phyloP scores from a whole-genome alignment of 352 stramenopile genomes.

The Globisporangium paddicum region DNA sequence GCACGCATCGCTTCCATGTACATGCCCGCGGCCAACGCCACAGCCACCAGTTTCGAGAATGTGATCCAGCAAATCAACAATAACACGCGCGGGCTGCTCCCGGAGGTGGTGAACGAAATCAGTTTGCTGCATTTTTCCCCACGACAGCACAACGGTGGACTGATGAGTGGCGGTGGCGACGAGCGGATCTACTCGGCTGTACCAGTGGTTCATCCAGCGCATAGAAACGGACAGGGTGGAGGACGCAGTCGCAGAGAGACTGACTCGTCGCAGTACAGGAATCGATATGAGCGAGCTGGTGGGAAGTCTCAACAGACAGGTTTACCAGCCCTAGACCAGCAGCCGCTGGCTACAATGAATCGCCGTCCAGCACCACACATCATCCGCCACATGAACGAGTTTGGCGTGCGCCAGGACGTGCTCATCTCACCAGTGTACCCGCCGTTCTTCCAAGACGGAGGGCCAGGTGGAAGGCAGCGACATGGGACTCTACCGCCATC shows the following conservation, averaged over 20 bases:
- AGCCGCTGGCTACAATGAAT: neutral
- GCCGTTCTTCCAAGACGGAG: constrained; percentile 33
- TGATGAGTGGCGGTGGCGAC: neutral
- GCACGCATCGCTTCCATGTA: constrained; percentile 37
- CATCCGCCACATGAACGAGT: constrained; percentile 65
- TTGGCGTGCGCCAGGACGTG: constrained; percentile 49
- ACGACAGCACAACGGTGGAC: neutral
- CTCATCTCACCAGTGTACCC: constrained; percentile 51
- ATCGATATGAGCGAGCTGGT: constrained; percentile 4
- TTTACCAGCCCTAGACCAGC: constrained; percentile 7
- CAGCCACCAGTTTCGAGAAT: constrained; percentile 20
- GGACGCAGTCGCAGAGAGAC: neutral
- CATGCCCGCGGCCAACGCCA: constrained; percentile 31
- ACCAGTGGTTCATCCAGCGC: constrained; percentile 1
- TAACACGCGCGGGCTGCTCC: constrained; percentile 37
- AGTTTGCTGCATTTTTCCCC: neutral
- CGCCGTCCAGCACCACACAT: constrained; percentile 24
- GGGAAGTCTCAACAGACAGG: constrained; percentile 1
- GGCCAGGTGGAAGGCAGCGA: neutral
- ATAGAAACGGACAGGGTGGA: neutral
- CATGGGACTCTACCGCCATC: neutral
- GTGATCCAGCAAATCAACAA: constrained; percentile 64
- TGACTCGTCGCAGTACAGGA: neutral
- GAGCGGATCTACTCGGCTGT: neutral
- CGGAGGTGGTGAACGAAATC: constrained; percentile 36